Evolutionary conservation across 441 rosid species (phyloP).

Genomic region (Populus hybrid): DNA sequence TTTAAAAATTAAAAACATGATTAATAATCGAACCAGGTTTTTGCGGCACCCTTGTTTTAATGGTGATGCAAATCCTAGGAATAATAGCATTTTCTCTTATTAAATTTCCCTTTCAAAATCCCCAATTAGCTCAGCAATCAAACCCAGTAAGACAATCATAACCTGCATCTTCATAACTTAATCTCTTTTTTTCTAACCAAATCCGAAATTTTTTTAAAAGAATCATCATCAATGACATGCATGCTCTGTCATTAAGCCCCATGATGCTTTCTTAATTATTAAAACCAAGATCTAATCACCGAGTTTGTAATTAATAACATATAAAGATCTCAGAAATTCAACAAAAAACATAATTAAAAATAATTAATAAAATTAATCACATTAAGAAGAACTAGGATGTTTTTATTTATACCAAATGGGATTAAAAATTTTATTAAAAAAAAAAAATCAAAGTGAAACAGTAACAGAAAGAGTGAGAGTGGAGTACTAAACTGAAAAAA

Average conservation of each 20-base stretch:
- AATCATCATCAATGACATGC: neutral
- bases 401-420: neutral
- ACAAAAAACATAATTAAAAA: no score
- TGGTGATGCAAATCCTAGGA: neutral
- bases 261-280: no score
- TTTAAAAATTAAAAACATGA: neutral
- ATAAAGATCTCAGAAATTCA: neutral
- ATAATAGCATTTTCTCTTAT: neutral
- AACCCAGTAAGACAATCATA: neutral
- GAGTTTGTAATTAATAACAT: neutral
- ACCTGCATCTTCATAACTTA: no score
- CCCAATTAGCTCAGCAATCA: neutral
- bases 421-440: no score
- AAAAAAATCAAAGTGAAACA: neutral
- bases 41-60: neutral
- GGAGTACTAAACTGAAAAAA: neutral
- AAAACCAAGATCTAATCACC: neutral
- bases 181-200: no score
- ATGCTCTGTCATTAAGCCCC: neutral
- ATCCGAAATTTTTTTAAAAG: no score
- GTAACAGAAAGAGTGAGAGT: conserved; percentile 1
- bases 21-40: neutral
- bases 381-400: neutral
- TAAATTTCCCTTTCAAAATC: neutral
- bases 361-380: neutral